phyloP scores from a whole-genome alignment of 1,139 yeast genomes.

The Zygoascus sp. region DNA sequence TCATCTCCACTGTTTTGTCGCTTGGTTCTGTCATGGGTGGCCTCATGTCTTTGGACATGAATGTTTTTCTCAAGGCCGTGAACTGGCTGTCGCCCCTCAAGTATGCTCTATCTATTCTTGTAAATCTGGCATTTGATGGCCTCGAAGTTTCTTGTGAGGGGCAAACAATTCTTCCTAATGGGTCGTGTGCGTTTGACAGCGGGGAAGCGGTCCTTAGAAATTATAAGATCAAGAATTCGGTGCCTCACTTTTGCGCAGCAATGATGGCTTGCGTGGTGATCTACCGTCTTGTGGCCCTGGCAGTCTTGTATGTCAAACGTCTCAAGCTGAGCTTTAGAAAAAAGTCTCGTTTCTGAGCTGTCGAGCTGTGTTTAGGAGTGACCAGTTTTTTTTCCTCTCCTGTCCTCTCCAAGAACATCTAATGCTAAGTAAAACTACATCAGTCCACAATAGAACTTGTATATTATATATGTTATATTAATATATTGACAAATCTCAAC shows the following conservation, averaged over 20 bases:
- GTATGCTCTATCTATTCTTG: constrained; percentile 56
- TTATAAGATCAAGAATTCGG: constrained; percentile 41
- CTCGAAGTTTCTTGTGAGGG: constrained; percentile 42
- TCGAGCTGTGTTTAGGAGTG: too few relatives aligned
- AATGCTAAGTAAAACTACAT: too few relatives aligned
- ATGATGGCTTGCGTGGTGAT: constrained; percentile 34
- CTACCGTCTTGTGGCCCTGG: constrained; percentile 38
- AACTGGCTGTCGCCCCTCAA: constrained; percentile 73
- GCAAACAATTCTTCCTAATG: constrained; percentile 29
- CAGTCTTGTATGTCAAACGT: constrained; percentile 27
- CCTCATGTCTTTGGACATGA: constrained; percentile 74
- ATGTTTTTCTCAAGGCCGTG: constrained; percentile 59
- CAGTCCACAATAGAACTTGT: too few relatives aligned
- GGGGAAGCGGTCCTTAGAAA: constrained; percentile 49
- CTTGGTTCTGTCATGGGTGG: constrained; percentile 83
- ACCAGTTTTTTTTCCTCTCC: too few relatives aligned
- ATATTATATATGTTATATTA: too few relatives aligned
- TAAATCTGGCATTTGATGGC: constrained; percentile 46
- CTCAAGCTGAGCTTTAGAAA: constrained; percentile 21
- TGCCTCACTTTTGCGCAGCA: constrained; percentile 34
- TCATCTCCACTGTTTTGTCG: constrained; percentile 58
- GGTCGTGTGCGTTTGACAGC: constrained; percentile 43
- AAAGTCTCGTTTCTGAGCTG: constrained; percentile 17
- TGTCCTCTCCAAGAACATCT: too few relatives aligned
- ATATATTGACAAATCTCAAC: neutral